Conservation (phyloP, 495 filamentous ascomycete genomes). For the Articulospora tetracladia region DNA sequence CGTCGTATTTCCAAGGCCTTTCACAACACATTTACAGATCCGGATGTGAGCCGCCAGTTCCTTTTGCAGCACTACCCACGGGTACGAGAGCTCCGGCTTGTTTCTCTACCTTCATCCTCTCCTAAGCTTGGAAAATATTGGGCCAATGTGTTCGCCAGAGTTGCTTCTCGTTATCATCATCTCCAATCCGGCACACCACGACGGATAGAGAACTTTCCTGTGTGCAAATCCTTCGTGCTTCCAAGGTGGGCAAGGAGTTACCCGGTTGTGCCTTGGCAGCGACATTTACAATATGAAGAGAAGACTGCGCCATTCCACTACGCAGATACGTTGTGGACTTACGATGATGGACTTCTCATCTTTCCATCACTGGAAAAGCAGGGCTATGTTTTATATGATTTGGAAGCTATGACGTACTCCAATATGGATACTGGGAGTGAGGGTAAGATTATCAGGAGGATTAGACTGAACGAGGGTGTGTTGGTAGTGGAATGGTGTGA, state of each 20-base stretch:
- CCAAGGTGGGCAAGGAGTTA: slow-evolving; percentile 33
- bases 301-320: slow-evolving; percentile 42
- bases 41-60: slow-evolving; percentile 39
- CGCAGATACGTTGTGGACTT: slow-evolving; percentile 55
- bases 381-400: slow-evolving; percentile 50
- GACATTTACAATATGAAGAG: slow-evolving; percentile 44
- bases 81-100: slow-evolving; percentile 47
- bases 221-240: slow-evolving; percentile 29
- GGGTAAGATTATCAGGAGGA: slow-evolving; percentile 53
- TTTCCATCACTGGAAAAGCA: slow-evolving; percentile 43
- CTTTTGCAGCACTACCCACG: slow-evolving; percentile 50
- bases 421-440: slow-evolving; percentile 51
- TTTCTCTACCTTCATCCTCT: slow-evolving; percentile 8
- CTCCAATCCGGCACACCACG: slow-evolving; percentile 46
- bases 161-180: slow-evolving; percentile 54
- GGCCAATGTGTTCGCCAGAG: slow-evolving; percentile 44
- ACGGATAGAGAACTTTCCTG: slow-evolving; percentile 40
- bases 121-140: slow-evolving; percentile 26
- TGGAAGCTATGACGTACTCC: slow-evolving; percentile 39
- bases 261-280: slow-evolving; percentile 54
- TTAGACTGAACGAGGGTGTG: slow-evolving; percentile 51
- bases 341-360: slow-evolving; percentile 56
- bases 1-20: slow-evolving; percentile 54
- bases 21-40: slow-evolving; percentile 49
- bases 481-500: slow-evolving; percentile 68